Conservation (phyloP, 805 yeast genomes). For the Metschnikowia cerradonensis region DNA sequence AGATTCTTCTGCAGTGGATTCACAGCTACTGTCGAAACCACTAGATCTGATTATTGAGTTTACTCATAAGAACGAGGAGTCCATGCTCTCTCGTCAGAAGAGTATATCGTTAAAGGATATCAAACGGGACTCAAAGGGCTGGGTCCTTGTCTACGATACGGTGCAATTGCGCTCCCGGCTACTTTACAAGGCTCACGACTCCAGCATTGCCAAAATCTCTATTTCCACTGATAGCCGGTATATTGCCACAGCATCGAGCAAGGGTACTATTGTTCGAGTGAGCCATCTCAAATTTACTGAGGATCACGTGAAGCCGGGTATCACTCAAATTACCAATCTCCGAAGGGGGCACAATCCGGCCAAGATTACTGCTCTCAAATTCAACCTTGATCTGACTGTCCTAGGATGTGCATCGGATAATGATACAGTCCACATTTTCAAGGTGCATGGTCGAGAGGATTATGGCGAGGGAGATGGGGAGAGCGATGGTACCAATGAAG, state of each 20-base stretch:
- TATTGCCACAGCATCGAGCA: constrained; percentile 40
- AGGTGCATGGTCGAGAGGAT: constrained; percentile 13
- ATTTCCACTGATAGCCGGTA: constrained; percentile 24
- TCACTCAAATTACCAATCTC: constrained; percentile 30
- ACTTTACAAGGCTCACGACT: constrained; percentile 39
- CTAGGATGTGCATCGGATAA: constrained; percentile 40
- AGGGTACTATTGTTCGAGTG: constrained; percentile 41
- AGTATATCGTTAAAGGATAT: constrained; percentile 25
- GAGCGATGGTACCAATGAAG: constrained; percentile 11
- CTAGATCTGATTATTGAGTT: constrained; percentile 19
- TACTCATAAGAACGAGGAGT: constrained; percentile 22
- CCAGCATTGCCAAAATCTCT: constrained; percentile 30
- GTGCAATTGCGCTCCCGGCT: constrained; percentile 28
- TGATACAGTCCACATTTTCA: constrained; percentile 40
- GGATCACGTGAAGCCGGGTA: constrained; percentile 3
- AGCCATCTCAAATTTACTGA: constrained; percentile 19
- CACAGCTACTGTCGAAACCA: background rate
- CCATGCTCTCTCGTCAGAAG: constrained; percentile 12
- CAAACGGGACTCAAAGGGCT: constrained; percentile 29
- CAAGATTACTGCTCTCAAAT: constrained; percentile 30
- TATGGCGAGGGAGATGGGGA: background rate
- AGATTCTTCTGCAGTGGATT: constrained; percentile 5
- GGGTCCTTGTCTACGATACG: constrained; percentile 40
- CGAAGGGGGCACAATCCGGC: constrained; percentile 41
- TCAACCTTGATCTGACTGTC: constrained; percentile 30